Conservation (phyloP, 441 rosid species). For the Theobroma grandiflorum region DNA sequence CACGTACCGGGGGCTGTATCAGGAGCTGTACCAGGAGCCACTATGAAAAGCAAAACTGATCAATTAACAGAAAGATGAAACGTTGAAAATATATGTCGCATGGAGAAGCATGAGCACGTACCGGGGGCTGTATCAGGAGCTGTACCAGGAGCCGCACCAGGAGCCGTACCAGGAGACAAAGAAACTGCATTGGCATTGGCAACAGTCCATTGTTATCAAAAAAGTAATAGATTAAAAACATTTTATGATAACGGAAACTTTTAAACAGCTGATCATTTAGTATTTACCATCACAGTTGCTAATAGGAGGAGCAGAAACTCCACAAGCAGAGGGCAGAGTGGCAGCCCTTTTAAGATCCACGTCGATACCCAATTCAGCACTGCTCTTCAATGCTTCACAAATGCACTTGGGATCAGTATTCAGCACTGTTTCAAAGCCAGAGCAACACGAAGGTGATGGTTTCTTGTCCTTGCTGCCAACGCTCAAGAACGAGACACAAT, state of each 20-base stretch:
- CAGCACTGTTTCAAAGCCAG: conserved; percentile 38
- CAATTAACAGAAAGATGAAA: not conserved
- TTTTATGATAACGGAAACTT: not conserved
- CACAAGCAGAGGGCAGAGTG: conserved; percentile 36
- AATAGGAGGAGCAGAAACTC: conserved; percentile 28
- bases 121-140: conserved; percentile 23
- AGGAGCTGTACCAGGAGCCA: conserved; percentile 22
- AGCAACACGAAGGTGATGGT: conserved; percentile 38
- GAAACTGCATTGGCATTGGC: not conserved
- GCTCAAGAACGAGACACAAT: conserved; percentile 40
- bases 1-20: conserved; percentile 20
- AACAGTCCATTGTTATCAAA: not conserved
- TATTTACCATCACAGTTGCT: conserved; percentile 29
- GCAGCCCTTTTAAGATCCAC: conserved; percentile 40
- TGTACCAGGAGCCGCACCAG: conserved; percentile 12
- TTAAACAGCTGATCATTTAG: not conserved
- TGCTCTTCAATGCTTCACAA: conserved; percentile 38
- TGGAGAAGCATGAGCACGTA: not conserved
- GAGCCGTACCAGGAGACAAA: conserved; percentile 14
- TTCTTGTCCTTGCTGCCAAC: not conserved
- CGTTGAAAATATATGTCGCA: not conserved
- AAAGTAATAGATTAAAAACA: not conserved
- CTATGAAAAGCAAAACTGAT: not conserved
- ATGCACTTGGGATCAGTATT: conserved; percentile 32
- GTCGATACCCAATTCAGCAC: conserved; percentile 34